phyloP scores from a whole-genome alignment of 176 grass and related monocot genomes.

The Oryza brachyantha region DNA sequence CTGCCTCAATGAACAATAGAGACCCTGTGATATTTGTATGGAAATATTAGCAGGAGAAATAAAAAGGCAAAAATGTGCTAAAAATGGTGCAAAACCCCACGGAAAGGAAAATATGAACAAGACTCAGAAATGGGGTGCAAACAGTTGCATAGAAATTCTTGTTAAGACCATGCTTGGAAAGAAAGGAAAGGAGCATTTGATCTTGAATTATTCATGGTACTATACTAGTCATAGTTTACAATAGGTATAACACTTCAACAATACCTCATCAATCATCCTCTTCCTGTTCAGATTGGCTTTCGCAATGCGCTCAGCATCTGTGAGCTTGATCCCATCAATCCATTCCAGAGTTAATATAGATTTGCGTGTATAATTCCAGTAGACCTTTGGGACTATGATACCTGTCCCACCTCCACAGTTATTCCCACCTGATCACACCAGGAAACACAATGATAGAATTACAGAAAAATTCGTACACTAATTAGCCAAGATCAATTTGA shows the following conservation, averaged over 20 bases:
- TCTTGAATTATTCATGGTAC: neutral
- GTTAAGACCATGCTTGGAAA: neutral
- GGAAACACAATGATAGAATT: slow-evolving; percentile 26
- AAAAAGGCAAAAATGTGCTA: neutral
- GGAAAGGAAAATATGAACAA: neutral
- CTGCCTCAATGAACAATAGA: slow-evolving; percentile 92
- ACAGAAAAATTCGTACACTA: neutral
- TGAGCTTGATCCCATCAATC: slow-evolving; percentile 95
- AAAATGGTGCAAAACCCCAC: neutral
- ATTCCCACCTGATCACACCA: slow-evolving; percentile 34
- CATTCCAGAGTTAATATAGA: slow-evolving; percentile 89
- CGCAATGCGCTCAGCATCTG: slow-evolving; percentile 65
- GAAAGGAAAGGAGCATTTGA: neutral
- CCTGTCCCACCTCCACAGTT: slow-evolving; percentile 33
- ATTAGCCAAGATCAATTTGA: neutral
- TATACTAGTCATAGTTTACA: neutral
- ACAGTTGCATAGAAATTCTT: neutral
- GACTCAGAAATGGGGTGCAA: neutral
- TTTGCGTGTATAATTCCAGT: slow-evolving; percentile 81
- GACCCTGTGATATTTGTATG: slow-evolving; percentile 47
- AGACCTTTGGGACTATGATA: slow-evolving; percentile 91
- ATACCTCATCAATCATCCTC: slow-evolving; percentile 84
- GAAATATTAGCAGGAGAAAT: slow-evolving; percentile 1
- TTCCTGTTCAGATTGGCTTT: slow-evolving; percentile 76
- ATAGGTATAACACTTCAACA: neutral